Conservation (phyloP, 164 flowering plant genomes). For the Amborella trichopoda region DNA sequence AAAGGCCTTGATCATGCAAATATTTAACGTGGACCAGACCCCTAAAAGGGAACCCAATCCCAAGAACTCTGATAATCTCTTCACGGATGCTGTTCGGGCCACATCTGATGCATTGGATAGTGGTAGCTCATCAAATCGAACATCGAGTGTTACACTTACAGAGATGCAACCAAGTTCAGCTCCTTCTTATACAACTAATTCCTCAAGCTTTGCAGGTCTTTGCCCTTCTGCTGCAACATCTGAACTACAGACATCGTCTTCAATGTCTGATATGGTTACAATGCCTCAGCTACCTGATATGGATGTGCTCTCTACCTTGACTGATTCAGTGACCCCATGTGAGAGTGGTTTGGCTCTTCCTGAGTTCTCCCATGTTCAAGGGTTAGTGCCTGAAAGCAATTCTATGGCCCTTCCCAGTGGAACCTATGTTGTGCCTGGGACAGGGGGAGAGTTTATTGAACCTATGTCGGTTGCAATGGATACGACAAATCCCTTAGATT, state of each 20-base stretch:
- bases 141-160: conserved; percentile 48
- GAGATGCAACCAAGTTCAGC: conserved; percentile 42
- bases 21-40: conserved; percentile 37
- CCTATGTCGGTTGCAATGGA: conserved; percentile 22
- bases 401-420: conserved; percentile 20
- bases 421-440: conserved; percentile 17
- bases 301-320: conserved; percentile 16
- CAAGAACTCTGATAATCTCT: conserved; percentile 23
- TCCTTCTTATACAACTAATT: conserved; percentile 13
- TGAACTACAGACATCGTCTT: conserved; percentile 27
- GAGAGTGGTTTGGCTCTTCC: conserved; percentile 28
- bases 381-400: conserved; percentile 23
- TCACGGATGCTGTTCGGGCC: conserved; percentile 29
- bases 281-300: conserved; percentile 20
- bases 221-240: conserved; percentile 21
- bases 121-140: conserved; percentile 27
- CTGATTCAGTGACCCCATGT: conserved; percentile 20
- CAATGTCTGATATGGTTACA: conserved; percentile 17
- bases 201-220: conserved; percentile 16
- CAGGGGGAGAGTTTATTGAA: conserved; percentile 24
- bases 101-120: conserved; percentile 23
- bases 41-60: conserved; percentile 30
- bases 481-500: conserved; percentile 28
- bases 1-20: conserved; percentile 62
- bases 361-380: conserved; percentile 30